Base-by-base conservation (phyloP, 1,284 basidiomycete genomes). In the Naganishia sp. region DNA sequence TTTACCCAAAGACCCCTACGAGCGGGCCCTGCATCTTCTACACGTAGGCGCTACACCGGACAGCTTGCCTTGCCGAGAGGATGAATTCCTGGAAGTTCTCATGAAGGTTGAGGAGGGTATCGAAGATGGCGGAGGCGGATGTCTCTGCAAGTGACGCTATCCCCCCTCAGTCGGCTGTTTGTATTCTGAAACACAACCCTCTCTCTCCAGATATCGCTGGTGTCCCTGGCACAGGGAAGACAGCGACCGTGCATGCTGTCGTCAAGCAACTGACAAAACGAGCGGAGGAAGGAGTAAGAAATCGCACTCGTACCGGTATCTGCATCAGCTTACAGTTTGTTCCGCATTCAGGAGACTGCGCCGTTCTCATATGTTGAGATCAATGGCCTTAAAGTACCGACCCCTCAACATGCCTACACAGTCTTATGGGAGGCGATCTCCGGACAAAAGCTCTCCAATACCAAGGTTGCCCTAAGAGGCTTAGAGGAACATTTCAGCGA, bases 321-420 rank as follows among this genome's bases (percentile, higher is more conserved):
- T 15, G 50, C 33, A 10, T 6, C 49, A 50, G 25, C 46, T 45
- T 54, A 28, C 18, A 18, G 6, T 39, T 39, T 39, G 3, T 39
- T 7, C 54, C 5, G 42, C 31, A 28, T 49, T 7, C 73, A 94
- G 89, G 93, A 97, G 84, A 87, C 88, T 23, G 88, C 90, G 67
- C 90, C 92, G 0, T 99, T 99, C 80, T 92, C 89, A 0, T 99
- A 96, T 73, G 92, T 98, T 68, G 96, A 99, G 77, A 97, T 99
- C 75, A 99, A 99, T 75, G 96, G 96, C 0, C 87, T 99, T 70
- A 90, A 89, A 74, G 88, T 97, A 52, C 90, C 92, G 0, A 90
- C 94, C 64, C 92, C 94, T 2, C 83, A 87, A 25, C 89, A 90
- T 5, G 92, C 94, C 1, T 97, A 96, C 74, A 86, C 84, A 50